Evolutionary conservation across 2,329 filamentous ascomycete genomes (phyloP), one percentile per base, ranked within the genome.

Genomic region (Fusarium oxysporum): DNA sequence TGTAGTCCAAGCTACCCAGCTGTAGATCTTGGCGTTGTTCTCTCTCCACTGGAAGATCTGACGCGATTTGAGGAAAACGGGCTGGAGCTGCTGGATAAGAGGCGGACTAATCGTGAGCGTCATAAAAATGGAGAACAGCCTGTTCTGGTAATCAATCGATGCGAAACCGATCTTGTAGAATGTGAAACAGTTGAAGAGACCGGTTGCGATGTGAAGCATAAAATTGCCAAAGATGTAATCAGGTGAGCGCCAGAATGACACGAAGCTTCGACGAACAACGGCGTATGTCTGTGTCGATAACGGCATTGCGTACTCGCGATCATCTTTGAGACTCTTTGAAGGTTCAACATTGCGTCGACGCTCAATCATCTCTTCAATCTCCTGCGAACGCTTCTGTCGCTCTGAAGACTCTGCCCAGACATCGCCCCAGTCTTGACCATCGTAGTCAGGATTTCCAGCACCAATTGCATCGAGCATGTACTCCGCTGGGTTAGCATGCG

Each of bases 1-100:
- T 5, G 89, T 90, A 0, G 89, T 87, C 81, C 92, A 93, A 0
- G 92, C 91, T 19, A 88, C 81, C 92, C 93, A 95, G 4, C 89
- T 91, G 81, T 96, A 96, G 32, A 94, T 94, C 80, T 94, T 94
- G 21, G 92, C 89, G n/a, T 89, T 93, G 54, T 90, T 88, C 80
- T 96, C 93, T 9, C 93, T 88, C 4, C 87, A 89, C 78, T 92
- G 84, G 82, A 93, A 96, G 32, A 96, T 85, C 37, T 88, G 85
- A 8, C 92, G 87, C 48, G 90, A 88, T 65, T 88, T 84, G 57
- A 94, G 83, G 78, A 92, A 95, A 9, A 89, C 88, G 1, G 93
- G 93, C 77, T 95, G 92, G 1, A 95, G 85, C 75, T 95, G 92
- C 76, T 95, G 92, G 65, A 95, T 93, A 2, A 95, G 83, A 0